Conservation (phyloP, 2,329 filamentous ascomycete species). For the Colletotrichum australisinense region DNA sequence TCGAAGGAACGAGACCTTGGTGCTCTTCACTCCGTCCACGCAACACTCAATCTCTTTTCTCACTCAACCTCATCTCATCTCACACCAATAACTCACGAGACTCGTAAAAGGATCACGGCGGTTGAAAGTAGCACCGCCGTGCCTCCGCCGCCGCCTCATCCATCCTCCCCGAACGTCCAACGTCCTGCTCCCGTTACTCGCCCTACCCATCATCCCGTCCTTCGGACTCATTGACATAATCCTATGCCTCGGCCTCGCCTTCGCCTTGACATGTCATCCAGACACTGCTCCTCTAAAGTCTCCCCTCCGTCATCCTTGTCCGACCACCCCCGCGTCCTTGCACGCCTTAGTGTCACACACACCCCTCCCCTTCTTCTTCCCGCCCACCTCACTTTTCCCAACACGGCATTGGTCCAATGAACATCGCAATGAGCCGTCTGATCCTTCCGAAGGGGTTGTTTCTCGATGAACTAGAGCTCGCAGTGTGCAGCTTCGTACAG, state of each 20-base stretch:
- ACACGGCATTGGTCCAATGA: conserved; percentile 10
- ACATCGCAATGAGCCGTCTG: conserved; percentile 26
- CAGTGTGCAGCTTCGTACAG: not conserved
- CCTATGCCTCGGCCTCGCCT: not conserved
- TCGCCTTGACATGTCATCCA: conserved; percentile 9
- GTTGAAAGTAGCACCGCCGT: not conserved
- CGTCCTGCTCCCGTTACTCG: not conserved
- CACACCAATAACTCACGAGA: not conserved
- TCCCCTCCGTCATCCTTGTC: conserved; percentile 3
- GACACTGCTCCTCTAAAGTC: not conserved
- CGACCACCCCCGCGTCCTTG: conserved; percentile 4
- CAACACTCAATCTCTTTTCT: not conserved
- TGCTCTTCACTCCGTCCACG: not conserved
- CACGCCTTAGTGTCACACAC: not conserved
- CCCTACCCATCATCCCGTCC: not conserved
- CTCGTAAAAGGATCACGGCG: not conserved
- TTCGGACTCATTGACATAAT: not conserved
- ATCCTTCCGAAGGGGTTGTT: conserved; percentile 5
- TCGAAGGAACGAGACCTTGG: not conserved
- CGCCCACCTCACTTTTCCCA: conserved; percentile 14
- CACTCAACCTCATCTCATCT: conserved; percentile 2
- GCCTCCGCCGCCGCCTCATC: not conserved
- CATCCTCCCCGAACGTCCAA: not conserved
- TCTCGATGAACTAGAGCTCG: not conserved
- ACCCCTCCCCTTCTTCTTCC: not conserved